phyloP scores from a whole-genome alignment of 208 protist species.

The Naegleria gruberi region DNA sequence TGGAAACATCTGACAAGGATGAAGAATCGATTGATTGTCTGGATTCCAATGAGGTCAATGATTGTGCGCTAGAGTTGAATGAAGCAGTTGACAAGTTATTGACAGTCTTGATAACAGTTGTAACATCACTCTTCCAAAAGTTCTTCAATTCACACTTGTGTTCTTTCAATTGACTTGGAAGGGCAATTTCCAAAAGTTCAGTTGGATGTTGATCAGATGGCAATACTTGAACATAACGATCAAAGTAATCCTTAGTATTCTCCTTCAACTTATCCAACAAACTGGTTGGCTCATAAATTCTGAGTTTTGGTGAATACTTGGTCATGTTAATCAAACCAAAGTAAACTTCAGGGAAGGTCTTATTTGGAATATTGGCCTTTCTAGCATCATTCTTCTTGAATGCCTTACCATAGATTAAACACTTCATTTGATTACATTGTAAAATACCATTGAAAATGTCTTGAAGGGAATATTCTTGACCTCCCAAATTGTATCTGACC shows the following conservation, averaged over 20 bases:
- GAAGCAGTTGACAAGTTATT: not conserved
- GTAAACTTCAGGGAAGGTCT: not conserved
- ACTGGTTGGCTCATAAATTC: not conserved
- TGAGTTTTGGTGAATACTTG: not conserved
- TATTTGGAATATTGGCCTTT: not conserved
- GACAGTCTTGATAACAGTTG: not conserved
- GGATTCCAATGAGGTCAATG: too few species aligned
- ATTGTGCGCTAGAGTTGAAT: too few species aligned
- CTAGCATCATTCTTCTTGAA: not conserved
- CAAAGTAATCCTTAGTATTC: not conserved
- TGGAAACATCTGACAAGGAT: not conserved
- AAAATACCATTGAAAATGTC: not conserved
- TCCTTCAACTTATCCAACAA: not conserved
- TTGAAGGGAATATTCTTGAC: not conserved
- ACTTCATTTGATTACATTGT: not conserved
- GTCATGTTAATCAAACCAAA: not conserved
- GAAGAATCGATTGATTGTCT: not conserved
- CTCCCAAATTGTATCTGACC: not conserved
- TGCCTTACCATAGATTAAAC: not conserved
- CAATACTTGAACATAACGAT: not conserved
- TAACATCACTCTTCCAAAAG: not conserved
- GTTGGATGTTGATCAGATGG: not conserved
- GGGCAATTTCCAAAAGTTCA: not conserved
- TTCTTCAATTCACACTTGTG: not conserved
- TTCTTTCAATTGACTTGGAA: not conserved